phyloP scores from a whole-genome alignment of 2,329 filamentous ascomycete species.

The Cryphonectria radicalis region DNA sequence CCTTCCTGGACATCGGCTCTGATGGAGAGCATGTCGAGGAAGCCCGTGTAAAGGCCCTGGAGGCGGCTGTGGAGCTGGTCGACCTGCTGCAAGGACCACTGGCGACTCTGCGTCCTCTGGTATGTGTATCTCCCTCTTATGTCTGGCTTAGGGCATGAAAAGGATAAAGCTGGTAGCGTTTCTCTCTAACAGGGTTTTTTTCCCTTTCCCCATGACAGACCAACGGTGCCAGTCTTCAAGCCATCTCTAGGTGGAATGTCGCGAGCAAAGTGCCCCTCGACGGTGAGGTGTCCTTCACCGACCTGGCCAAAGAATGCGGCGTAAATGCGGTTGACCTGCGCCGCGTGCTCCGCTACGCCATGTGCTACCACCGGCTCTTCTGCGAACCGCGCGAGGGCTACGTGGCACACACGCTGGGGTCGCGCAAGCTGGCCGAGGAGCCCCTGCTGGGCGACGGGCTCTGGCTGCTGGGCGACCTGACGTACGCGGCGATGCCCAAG shows the following conservation, averaged over 20 bases:
- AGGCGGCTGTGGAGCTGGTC: not conserved
- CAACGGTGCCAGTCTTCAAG: not conserved
- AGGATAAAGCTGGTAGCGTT: not conserved
- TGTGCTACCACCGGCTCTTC: constrained; percentile 12
- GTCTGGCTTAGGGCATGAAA: not conserved
- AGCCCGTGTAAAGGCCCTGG: not conserved
- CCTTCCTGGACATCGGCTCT: not conserved
- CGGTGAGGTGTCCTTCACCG: not conserved
- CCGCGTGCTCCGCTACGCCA: constrained; percentile 18
- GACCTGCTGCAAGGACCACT: not conserved
- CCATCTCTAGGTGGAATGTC: not conserved
- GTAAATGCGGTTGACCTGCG: constrained; percentile 4
- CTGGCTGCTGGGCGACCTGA: constrained; percentile 12
- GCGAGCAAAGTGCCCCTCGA: not conserved
- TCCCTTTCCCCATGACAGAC: not conserved
- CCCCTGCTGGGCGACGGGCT: constrained; percentile 7
- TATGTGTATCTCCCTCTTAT: not conserved
- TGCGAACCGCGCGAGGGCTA: constrained; percentile 1
- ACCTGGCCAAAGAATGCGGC: not conserved
- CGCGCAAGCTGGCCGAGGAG: constrained; percentile 6
- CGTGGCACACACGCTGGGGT: constrained; percentile 5
- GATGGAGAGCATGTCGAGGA: not conserved
- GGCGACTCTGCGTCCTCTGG: not conserved
- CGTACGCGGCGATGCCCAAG: not conserved
- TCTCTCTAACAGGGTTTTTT: not conserved